These are phyloP conservation scores for Triticum timopheevii DNA, from an alignment of 176 grass and related monocot species.

Conservation along the genomic window DNA sequence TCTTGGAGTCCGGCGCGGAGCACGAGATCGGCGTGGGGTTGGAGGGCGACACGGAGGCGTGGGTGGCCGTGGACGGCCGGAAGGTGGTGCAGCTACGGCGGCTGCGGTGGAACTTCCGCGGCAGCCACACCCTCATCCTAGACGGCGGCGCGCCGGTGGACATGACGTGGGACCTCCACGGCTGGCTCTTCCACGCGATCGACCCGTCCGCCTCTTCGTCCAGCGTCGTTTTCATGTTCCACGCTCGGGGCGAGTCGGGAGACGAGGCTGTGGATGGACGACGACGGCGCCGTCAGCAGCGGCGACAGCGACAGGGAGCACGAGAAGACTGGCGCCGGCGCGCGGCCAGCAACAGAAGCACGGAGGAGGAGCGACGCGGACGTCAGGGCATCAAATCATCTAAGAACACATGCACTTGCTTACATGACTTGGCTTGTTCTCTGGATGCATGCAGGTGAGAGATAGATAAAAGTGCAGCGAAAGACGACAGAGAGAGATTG, in stretches of 20 bases:
- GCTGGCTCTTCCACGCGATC: constrained; percentile 51
- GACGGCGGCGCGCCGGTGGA: constrained; percentile 59
- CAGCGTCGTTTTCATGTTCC: constrained; percentile 66
- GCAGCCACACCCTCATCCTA: constrained; percentile 58
- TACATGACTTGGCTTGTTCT: no score
- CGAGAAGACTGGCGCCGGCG: no score
- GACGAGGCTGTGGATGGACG: neutral
- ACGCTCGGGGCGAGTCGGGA: constrained; percentile 45
- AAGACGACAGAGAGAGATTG: no score
- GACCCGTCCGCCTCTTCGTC: constrained; percentile 10
- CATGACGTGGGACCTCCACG: constrained; percentile 72
- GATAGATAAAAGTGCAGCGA: no score
- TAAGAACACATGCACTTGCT: no score
- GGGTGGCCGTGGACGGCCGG: constrained; percentile 53
- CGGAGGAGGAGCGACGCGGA: no score
- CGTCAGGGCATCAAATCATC: no score
- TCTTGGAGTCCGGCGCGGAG: constrained; percentile 59
- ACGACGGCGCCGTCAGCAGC: no score
- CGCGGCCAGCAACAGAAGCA: no score
- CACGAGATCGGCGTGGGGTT: constrained; percentile 69
- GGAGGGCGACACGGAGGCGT: constrained; percentile 53
- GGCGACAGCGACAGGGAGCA: no score
- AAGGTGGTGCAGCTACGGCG: constrained; percentile 48
- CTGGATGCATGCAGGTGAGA: no score
- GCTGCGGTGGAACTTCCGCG: constrained; percentile 66